Conservation (phyloP, 495 filamentous ascomycete species). For the Paragyromitra xinjiangensis region DNA sequence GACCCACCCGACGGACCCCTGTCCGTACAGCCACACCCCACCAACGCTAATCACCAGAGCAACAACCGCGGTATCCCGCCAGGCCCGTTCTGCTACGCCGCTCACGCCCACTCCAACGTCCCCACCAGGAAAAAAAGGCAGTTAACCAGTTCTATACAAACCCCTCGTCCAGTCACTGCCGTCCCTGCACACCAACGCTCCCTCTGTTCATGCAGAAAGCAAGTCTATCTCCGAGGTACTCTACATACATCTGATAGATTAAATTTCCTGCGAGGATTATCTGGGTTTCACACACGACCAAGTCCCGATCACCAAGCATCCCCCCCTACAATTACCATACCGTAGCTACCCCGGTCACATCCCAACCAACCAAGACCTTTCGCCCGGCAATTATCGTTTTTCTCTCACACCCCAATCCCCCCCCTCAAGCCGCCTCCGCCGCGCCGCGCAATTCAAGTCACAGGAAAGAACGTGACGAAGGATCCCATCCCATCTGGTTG, state of each 20-base stretch:
- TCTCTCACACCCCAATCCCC: conserved; percentile 28
- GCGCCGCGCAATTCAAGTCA: conserved; percentile 49
- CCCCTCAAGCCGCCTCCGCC: conserved; percentile 34
- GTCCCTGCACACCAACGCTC: conserved; percentile 39
- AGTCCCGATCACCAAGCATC: conserved; percentile 51
- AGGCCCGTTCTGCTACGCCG: conserved; percentile 28
- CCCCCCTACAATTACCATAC: conserved; percentile 49
- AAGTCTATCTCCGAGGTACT: conserved; percentile 55
- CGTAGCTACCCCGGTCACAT: conserved; percentile 44
- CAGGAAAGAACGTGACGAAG: conserved; percentile 45
- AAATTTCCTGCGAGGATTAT: conserved; percentile 51
- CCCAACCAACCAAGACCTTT: conserved; percentile 46
- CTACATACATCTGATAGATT: conserved; percentile 53
- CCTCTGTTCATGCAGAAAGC: conserved; percentile 49
- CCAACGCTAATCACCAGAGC: conserved; percentile 36
- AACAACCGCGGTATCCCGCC: conserved; percentile 50
- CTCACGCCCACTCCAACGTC: conserved; percentile 21
- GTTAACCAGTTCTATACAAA: conserved; percentile 34
- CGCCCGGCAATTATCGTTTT: conserved; percentile 49
- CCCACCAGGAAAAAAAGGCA: conserved; percentile 40
- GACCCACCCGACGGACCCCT: conserved; percentile 36
- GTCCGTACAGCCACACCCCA: conserved; percentile 43
- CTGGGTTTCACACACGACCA: conserved; percentile 52
- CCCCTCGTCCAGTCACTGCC: conserved; percentile 39
- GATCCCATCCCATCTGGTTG: conserved; percentile 55